Conservation (phyloP, 2,329 filamentous ascomycete species). For the Neonectria sp. region DNA sequence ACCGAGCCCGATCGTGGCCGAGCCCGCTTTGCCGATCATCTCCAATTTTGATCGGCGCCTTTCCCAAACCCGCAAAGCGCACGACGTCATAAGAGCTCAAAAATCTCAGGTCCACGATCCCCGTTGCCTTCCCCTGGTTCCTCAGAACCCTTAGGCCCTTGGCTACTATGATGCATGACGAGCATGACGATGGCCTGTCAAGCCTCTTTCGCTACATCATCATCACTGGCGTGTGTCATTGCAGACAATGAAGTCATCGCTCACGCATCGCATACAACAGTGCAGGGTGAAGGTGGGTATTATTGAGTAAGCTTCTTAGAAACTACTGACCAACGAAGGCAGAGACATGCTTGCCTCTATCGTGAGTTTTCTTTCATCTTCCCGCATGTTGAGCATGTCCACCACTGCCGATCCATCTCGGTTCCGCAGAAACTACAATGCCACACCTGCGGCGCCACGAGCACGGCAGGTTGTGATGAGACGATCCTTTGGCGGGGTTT, state of each 20-base stretch:
- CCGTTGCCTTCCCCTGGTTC: slow-evolving; percentile 39
- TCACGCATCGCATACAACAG: slow-evolving; percentile 22
- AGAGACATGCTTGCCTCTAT: slow-evolving; percentile 27
- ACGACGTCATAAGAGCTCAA: slow-evolving; percentile 38
- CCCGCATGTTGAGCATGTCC: slow-evolving; percentile 70
- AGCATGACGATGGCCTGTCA: slow-evolving; percentile 24
- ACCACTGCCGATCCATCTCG: slow-evolving; percentile 68
- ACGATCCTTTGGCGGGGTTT: slow-evolving; percentile 34
- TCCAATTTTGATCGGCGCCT: slow-evolving; percentile 51
- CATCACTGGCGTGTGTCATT: slow-evolving; percentile 12
- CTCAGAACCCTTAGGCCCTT: slow-evolving; percentile 12
- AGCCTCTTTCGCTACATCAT: slow-evolving; percentile 23
- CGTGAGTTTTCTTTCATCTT: slow-evolving; percentile 66
- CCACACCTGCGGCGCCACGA: slow-evolving; percentile 59
- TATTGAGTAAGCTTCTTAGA: slow-evolving; percentile 29
- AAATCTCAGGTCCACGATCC: slow-evolving; percentile 42
- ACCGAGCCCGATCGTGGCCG: slow-evolving; percentile 36
- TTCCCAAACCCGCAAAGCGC: slow-evolving; percentile 45
- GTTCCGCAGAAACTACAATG: slow-evolving; percentile 67
- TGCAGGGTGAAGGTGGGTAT: slow-evolving; percentile 27
- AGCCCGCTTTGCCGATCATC: slow-evolving; percentile 49
- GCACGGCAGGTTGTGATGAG: slow-evolving; percentile 25
- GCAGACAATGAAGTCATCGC: slow-evolving; percentile 43
- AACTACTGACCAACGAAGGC: slow-evolving; percentile 20
- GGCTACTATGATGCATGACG: slow-evolving; percentile 22